Percentiles rank a stretch among this genome's conserved stretches.
Conservation (phyloP, 441 rosid species). For the Codiaeum variegatum region DNA sequence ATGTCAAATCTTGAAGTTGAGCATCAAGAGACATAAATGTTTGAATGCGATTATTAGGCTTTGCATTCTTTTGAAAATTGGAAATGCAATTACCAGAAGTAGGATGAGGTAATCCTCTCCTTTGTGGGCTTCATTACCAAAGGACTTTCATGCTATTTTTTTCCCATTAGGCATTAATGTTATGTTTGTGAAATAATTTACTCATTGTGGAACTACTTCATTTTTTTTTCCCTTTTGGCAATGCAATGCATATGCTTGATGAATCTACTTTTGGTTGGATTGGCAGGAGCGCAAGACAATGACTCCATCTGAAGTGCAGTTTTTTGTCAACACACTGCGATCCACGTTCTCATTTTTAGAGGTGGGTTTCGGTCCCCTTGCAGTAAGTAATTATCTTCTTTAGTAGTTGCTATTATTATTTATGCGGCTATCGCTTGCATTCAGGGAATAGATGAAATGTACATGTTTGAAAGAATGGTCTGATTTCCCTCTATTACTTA, state of each 20-base stretch:
- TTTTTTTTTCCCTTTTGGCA: too few relatives aligned
- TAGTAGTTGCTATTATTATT: neutral
- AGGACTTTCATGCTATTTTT: neutral
- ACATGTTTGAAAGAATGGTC: neutral
- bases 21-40: neutral
- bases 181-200: conserved; percentile 6
- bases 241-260: conserved; percentile 22
- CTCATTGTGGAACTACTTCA: neutral
- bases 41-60: neutral
- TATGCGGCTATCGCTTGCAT: neutral
- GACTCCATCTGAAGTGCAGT: conserved; percentile 63
- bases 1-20: neutral
- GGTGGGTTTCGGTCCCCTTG: conserved; percentile 32
- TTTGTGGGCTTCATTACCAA: neutral
- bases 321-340: conserved; percentile 63
- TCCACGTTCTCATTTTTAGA: conserved; percentile 69
- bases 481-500: neutral
- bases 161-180: neutral
- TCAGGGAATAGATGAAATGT: neutral
- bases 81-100: neutral
- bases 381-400: neutral
- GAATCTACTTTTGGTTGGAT: conserved; percentile 22
- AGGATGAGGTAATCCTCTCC: neutral
- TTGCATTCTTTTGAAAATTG: conserved; percentile 2
- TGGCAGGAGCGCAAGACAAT: conserved; percentile 78